Evolutionary conservation across 1,284 basidiomycete species (phyloP).

Genomic region (Cryptococcus amylolentus): DNA sequence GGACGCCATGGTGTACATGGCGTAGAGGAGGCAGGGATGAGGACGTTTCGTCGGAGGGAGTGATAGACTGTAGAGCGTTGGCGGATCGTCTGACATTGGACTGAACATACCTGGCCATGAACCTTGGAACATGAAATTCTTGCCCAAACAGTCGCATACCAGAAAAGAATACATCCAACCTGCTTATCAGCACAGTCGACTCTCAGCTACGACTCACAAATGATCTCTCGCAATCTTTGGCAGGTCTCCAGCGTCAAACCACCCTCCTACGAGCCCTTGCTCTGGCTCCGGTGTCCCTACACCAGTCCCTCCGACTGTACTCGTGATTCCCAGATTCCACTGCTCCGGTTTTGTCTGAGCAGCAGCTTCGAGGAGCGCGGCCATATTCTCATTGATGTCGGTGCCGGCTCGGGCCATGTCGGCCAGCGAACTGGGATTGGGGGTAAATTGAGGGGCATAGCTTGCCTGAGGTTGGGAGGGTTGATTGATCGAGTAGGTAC

Average conservation of each 20-base stretch:
- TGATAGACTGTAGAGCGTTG: constrained; percentile 30
- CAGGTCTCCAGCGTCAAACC: constrained; percentile 42
- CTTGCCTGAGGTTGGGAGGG: neutral
- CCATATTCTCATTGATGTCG: neutral
- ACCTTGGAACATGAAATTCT: constrained; percentile 38
- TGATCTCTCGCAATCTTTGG: constrained; percentile 40
- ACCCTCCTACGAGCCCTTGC: constrained; percentile 31
- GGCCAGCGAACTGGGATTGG: neutral
- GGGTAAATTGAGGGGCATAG: neutral
- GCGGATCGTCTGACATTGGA: constrained; percentile 27
- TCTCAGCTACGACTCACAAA: constrained; percentile 24
- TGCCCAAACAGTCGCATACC: constrained; percentile 31
- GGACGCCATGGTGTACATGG: constrained; percentile 41
- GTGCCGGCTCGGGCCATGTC: neutral
- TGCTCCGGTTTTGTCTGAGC: neutral
- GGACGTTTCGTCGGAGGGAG: constrained; percentile 33
- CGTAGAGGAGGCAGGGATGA: constrained; percentile 40
- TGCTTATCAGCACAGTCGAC: constrained; percentile 9
- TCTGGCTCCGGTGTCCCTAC: constrained; percentile 3
- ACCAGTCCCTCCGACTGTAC: neutral
- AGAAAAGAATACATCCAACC: constrained; percentile 37
- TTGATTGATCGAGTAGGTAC: neutral
- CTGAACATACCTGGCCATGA: constrained; percentile 33
- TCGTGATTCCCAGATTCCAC: neutral
- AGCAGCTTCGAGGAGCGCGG: neutral